These are phyloP conservation scores for Penicillium sp. DNA, from an alignment of 2,329 filamentous ascomycete species.

Conservation along the genomic window DNA sequence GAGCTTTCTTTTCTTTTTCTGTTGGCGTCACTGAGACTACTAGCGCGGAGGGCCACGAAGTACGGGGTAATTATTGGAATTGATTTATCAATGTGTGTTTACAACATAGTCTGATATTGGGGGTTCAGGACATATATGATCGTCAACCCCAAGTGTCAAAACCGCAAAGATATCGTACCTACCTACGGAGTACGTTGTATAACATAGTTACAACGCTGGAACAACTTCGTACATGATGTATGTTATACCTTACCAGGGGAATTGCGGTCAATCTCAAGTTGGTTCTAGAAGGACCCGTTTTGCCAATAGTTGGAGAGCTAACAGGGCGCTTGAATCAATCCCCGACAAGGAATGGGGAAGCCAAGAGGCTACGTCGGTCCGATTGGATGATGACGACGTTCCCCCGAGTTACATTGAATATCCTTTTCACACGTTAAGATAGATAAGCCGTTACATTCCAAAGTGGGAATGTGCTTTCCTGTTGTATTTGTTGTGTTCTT, in stretches of 20 bases:
- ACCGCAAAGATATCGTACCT: too few relatives aligned
- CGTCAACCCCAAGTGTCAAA: too few relatives aligned
- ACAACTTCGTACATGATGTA: not conserved
- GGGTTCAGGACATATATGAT: too few relatives aligned
- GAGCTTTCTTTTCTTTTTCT: not conserved
- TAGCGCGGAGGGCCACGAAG: not conserved
- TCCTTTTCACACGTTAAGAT: too few relatives aligned
- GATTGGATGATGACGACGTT: not conserved
- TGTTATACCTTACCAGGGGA: not conserved
- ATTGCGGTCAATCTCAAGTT: not conserved
- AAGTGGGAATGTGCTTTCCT: not conserved
- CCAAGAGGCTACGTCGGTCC: not conserved
- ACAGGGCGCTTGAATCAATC: not conserved
- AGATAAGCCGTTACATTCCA: not conserved
- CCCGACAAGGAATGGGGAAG: not conserved
- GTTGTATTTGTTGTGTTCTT: too few relatives aligned
- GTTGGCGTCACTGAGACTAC: not conserved
- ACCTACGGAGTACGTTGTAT: too few relatives aligned
- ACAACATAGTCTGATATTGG: too few relatives aligned
- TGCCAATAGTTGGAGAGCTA: conserved; percentile 1
- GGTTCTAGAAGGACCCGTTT: conserved; percentile 3
- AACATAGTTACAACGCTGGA: too few relatives aligned
- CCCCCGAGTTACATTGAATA: not conserved
- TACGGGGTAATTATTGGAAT: not conserved
- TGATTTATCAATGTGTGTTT: too few relatives aligned